A percentile compares a stretch with the other conserved stretches of the same genome.
Conservation (phyloP, 257 asterid species). For the Solanum stenotomum region DNA sequence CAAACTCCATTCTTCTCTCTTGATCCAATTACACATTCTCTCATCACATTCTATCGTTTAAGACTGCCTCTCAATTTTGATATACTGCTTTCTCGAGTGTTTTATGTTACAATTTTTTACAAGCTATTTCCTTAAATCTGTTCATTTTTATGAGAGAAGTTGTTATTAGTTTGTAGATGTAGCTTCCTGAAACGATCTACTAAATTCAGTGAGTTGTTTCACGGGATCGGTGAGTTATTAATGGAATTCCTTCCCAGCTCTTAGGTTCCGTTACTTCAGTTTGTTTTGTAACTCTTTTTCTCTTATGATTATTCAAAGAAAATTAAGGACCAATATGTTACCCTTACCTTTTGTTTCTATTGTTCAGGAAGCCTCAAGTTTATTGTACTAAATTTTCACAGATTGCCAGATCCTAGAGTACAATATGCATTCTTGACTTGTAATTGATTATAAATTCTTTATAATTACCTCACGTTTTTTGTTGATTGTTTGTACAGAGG, state of each 20-base stretch:
- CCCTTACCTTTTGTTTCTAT: neutral
- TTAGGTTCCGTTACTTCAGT: neutral
- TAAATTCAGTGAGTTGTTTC: neutral
- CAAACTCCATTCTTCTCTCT: too few species aligned
- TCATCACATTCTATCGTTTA: too few species aligned
- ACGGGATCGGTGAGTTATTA: neutral
- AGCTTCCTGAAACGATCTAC: neutral
- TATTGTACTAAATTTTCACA: too few species aligned
- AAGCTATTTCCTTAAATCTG: too few species aligned
- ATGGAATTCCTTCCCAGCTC: neutral
- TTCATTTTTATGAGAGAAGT: neutral
- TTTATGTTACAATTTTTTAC: too few species aligned
- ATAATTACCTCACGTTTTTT: conserved; percentile 36
- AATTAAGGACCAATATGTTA: neutral
- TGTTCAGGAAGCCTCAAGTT: neutral
- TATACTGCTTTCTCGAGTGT: too few species aligned
- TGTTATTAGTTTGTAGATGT: neutral
- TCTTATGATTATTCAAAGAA: too few species aligned
- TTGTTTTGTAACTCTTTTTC: neutral
- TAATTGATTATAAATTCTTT: neutral
- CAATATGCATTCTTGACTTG: too few species aligned
- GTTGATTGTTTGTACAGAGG: conserved; percentile 17
- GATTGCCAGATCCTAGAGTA: neutral
- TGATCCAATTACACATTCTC: too few species aligned
- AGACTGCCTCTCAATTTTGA: too few species aligned